Evolutionary conservation across 441 rosid species (phyloP), one percentile per base, ranked within the genome.

Genomic region (Adansonia gregorii): DNA sequence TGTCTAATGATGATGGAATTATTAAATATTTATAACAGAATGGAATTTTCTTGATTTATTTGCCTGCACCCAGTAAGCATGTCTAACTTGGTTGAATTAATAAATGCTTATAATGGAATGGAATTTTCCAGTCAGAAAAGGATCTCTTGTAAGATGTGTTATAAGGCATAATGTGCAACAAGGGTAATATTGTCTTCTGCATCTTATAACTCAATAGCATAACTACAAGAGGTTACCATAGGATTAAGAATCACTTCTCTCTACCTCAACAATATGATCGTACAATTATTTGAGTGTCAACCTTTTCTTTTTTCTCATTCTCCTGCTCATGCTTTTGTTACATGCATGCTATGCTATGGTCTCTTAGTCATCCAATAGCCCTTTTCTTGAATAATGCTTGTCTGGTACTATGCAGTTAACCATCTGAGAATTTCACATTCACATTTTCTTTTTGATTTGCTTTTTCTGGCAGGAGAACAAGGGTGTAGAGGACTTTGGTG

Each of bases 401-500:
- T 10, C 43, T 58, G 27, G 8, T 45, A 58, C 39, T 58, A 2
- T 64, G 71, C 49, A 10, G 46, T 19, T 22, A 74, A 74, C 77
- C 71, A 22, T 63, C 67, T 41, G 3, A 49, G 56, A 69, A 35
- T 31, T 31, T 31, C 39, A 31, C 49, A 45, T 72, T 76, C 69
- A 39, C 79, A 46, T 67, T 49, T 71, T 61, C 27, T 31, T 76
- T 52, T 63, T 27, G 68, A 75, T 80, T 58, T 69, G 20, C 41
- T 22, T 31, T 73, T 79, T 78, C 52, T 82, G 76, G 78, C 88
- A 97, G 98, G 99, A 90, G 72, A 94, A 83, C 85, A 96, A 94
- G 85, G 98, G 98, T 77, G 98, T 97, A n/a, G 99, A 94, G 82
- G 98, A 94, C 88, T 83, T 97, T 43, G 93, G 97, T 79, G 99